Base-by-base conservation (phyloP, 2,329 filamentous ascomycete species). In the Pseudocercospora crystallina region DNA sequence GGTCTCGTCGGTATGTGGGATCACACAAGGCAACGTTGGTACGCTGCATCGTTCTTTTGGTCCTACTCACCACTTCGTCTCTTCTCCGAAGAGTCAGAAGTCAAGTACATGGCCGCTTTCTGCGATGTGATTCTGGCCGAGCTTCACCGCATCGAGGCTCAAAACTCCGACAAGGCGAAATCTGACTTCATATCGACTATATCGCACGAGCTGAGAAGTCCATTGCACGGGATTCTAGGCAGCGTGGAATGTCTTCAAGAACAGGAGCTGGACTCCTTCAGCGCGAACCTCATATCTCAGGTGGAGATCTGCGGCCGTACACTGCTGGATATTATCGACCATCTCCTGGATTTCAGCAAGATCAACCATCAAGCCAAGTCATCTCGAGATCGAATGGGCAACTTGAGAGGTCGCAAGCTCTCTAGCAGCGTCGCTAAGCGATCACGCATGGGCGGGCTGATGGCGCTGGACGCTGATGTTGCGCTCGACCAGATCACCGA, bases 1-100 rank as follows among this genome's bases (percentile, higher is more conserved):
- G 68, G 78, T 5, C 75, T 81, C 35, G 66, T 79, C 3, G 77
- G 77, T 0, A 62, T 80, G 10, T 81, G 76, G 76, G 78, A 81
- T 58, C 71, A 73, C 12, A 72, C 71, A 10, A 51, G 62, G 29
- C 60, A 64, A 15, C 55, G 64, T 5, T 68, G 65, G 65, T 66
- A 58, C 47, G 60, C 61, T 7, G 65, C 62, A 3, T 58, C 57
- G n/a, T 53, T 76, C 15, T 68, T 74, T 5, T 76, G 74, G 45
- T 77, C 76, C 29, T 76, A 76, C 39, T 76, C 69, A 8, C 62
- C 71, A 5, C 65, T 73, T 5, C 67, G 70, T 4, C 67, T 75
- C n/a, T 69, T 76, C 34, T 68, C 69, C 5, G 66, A 66, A 36
- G 65, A 70, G n/a, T 66, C 66, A 14, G 69, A 70, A 20, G 67